A percentile compares a stretch with the other conserved stretches of the same genome.
phyloP scores from a whole-genome alignment of 371 early-diverging fungal genomes.

The Mortierella sp. region DNA sequence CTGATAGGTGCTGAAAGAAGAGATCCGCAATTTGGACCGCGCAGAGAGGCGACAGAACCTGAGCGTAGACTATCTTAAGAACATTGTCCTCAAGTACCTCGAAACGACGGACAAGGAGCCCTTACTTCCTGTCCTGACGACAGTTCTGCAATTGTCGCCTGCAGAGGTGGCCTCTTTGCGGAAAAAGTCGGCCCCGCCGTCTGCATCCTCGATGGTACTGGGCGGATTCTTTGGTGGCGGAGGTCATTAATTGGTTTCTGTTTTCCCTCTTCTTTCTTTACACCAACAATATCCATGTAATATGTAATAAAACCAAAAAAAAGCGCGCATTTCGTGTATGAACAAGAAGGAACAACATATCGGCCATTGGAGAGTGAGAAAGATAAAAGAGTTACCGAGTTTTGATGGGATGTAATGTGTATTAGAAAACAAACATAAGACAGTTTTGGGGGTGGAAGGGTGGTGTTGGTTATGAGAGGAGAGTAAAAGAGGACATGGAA shows the following conservation, averaged over 20 bases:
- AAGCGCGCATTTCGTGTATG: background rate
- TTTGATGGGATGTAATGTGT: background rate
- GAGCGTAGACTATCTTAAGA: conserved; percentile 75
- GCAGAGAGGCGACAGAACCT: conserved; percentile 74
- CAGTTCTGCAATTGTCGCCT: conserved; percentile 54
- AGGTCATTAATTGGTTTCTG: background rate
- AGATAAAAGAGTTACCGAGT: background rate
- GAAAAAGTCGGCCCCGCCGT: conserved; percentile 41
- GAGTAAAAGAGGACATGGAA: background rate
- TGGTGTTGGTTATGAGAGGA: background rate
- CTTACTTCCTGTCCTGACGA: conserved; percentile 48
- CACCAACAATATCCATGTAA: background rate
- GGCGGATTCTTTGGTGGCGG: conserved; percentile 50
- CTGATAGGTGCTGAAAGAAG: conserved; percentile 58
- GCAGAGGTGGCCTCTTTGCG: conserved; percentile 46
- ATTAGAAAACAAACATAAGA: conserved; percentile 16
- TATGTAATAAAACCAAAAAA: background rate
- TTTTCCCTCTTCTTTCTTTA: background rate
- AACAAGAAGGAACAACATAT: background rate
- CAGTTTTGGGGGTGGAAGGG: background rate
- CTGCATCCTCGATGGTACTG: conserved; percentile 39
- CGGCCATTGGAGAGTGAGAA: background rate
- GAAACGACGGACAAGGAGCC: conserved; percentile 68
- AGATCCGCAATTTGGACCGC: conserved; percentile 69
- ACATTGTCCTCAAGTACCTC: conserved; percentile 73